Evolutionary conservation across 208 protist species (phyloP).

Genomic region (Polymyxa betae): DNA sequence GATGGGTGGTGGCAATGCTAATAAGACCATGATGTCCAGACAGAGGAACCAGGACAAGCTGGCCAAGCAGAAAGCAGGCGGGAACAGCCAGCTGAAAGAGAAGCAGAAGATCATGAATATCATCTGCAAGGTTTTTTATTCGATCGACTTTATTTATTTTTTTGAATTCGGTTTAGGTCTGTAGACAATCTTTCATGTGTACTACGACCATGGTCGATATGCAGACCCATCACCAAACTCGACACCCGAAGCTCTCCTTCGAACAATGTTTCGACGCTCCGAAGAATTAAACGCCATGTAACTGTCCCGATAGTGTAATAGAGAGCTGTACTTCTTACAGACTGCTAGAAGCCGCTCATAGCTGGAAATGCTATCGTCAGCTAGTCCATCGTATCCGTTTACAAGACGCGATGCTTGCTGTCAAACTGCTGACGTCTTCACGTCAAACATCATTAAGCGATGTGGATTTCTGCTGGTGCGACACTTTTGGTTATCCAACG

Average conservation of each 20-base stretch:
- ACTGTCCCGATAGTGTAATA: too few relatives aligned
- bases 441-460: too few relatives aligned
- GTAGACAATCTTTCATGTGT: constrained; percentile 27
- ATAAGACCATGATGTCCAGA: constrained; percentile 31
- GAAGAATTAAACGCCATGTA: too few relatives aligned
- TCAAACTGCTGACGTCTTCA: too few relatives aligned
- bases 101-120: constrained; percentile 50
- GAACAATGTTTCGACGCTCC: constrained; percentile 46
- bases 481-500: too few relatives aligned
- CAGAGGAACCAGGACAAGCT: constrained; percentile 45
- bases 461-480: too few relatives aligned
- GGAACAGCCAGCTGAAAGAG: constrained; percentile 9
- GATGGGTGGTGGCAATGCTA: neutral
- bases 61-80: neutral
- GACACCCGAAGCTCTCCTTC: constrained; percentile 10
- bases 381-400: too few relatives aligned
- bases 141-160: neutral
- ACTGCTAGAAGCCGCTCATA: too few relatives aligned
- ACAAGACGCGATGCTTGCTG: too few relatives aligned
- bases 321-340: too few relatives aligned
- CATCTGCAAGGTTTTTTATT: constrained; percentile 1
- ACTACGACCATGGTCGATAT: constrained; percentile 32
- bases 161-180: neutral
- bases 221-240: constrained; percentile 37
- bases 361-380: too few relatives aligned